These are phyloP conservation scores for Hura crepitans DNA, from an alignment of 441 rosid species.

Conservation along the genomic window DNA sequence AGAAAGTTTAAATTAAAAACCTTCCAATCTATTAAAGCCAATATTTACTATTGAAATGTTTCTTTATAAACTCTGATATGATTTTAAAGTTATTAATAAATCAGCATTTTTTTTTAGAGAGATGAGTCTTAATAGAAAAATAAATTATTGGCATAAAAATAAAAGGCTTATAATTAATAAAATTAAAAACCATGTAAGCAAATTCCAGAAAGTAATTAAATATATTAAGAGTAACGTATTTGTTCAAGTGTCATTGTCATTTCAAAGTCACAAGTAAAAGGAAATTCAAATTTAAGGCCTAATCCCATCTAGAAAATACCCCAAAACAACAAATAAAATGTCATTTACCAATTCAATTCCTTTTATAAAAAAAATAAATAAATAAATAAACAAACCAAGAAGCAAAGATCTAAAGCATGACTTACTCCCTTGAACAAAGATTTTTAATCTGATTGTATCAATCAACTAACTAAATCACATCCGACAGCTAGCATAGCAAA, in stretches of 20 bases:
- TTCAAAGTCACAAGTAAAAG: constrained; percentile 18
- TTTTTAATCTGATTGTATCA: background rate
- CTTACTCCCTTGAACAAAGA: background rate
- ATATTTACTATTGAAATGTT: no score
- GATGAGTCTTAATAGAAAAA: background rate
- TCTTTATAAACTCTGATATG: no score
- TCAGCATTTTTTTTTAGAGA: no score
- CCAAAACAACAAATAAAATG: background rate
- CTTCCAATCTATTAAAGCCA: no score
- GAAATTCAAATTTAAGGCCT: constrained; percentile 1
- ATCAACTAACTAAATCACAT: no score
- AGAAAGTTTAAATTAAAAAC: no score
- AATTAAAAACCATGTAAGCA: background rate
- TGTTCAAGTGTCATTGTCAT: constrained; percentile 44
- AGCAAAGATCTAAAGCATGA: background rate
- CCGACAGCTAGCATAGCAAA: background rate
- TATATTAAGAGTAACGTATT: constrained; percentile 7
- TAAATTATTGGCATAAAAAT: background rate
- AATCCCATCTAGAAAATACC: constrained; percentile 10
- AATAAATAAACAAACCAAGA: no score
- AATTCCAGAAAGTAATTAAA: background rate
- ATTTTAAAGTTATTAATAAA: no score
- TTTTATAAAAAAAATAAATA: no score
- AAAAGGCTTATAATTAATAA: no score
- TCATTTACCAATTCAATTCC: background rate